Evolutionary conservation across 768 basidiomycete genomes (phyloP).

Genomic region (Podaxis sp.): DNA sequence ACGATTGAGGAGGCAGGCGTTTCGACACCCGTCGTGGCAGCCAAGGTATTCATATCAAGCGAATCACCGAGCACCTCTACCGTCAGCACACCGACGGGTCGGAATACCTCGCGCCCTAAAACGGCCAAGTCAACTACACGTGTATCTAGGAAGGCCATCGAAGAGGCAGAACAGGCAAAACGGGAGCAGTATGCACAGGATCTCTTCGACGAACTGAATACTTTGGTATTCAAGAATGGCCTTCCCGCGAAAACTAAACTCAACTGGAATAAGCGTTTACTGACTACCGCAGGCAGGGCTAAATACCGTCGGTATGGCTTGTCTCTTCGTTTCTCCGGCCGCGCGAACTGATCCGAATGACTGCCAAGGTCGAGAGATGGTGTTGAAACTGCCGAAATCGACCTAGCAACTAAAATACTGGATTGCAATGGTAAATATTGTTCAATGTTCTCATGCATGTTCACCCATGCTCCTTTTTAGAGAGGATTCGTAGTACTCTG

Average conservation of each 20-base stretch:
- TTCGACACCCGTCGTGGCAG: neutral
- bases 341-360: neutral
- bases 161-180: constrained; percentile 37
- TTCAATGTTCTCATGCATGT: neutral
- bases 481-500: constrained; percentile 76
- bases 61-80: neutral
- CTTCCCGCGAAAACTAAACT: constrained; percentile 54
- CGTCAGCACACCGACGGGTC: neutral
- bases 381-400: constrained; percentile 57
- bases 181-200: constrained; percentile 49
- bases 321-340: neutral
- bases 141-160: constrained; percentile 35
- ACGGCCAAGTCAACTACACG: constrained; percentile 16
- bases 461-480: constrained; percentile 29
- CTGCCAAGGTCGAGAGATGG: constrained; percentile 49
- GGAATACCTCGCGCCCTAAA: neutral
- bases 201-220: constrained; percentile 61
- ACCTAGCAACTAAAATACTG: constrained; percentile 79
- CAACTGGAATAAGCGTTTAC: constrained; percentile 62
- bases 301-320: constrained; percentile 51
- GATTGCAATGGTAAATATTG: constrained; percentile 61
- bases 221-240: constrained; percentile 45
- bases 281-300: constrained; percentile 69
- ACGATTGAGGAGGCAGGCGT: constrained; percentile 13
- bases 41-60: neutral